Evolutionary conservation across 2,329 filamentous ascomycete species (phyloP).

Genomic region (Chrysoporthe cubensis): DNA sequence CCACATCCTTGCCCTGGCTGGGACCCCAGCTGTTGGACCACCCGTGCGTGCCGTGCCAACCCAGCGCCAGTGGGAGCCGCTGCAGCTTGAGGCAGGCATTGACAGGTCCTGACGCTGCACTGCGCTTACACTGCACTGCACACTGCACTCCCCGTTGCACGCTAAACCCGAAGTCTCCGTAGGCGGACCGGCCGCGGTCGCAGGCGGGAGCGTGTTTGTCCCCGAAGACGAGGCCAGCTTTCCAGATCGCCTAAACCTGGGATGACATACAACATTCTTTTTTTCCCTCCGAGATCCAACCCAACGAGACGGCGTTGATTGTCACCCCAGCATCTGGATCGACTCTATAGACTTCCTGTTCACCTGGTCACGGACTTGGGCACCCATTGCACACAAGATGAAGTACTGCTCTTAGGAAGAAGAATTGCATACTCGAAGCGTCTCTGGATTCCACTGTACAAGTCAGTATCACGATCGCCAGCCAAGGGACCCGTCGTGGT

Average conservation of each 20-base stretch:
- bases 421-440: constrained; percentile 23
- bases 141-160: not conserved
- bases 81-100: no score
- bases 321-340: constrained; percentile 21
- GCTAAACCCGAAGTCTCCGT: constrained; percentile 2
- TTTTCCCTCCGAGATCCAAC: constrained; percentile 2
- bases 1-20: not conserved
- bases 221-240: constrained; percentile 20
- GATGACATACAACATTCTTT: not conserved
- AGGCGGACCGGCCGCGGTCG: constrained; percentile 5
- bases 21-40: not conserved
- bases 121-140: not conserved
- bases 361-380: constrained; percentile 25
- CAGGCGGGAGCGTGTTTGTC: constrained; percentile 10
- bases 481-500: not conserved
- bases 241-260: constrained; percentile 11
- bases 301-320: constrained; percentile 6
- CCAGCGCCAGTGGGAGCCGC: not conserved
- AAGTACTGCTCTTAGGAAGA: constrained; percentile 23
- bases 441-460: constrained; percentile 24
- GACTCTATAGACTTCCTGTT: constrained; percentile 2
- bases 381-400: constrained; percentile 24
- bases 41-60: not conserved
- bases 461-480: constrained; percentile 17
- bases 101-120: not conserved